Percentiles rank a stretch among this genome's conserved stretches.
Conservation (phyloP, 129 eudicot genomes). For the Dittrichia graveolens region DNA sequence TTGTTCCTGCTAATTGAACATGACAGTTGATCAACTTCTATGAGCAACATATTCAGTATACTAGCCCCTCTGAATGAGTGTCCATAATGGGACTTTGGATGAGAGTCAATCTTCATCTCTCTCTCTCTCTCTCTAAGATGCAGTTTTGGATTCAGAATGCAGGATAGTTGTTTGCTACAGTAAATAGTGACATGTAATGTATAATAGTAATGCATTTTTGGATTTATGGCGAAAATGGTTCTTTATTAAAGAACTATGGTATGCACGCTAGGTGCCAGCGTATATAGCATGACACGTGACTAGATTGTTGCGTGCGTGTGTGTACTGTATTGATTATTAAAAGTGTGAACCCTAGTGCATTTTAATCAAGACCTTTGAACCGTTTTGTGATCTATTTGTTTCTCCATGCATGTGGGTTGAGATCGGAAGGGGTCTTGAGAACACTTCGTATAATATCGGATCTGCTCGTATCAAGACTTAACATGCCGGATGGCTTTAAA, state of each 20-base stretch:
- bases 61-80: constrained; percentile 38
- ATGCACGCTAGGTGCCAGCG: constrained; percentile 2
- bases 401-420: background rate
- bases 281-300: background rate
- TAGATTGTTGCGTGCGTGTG: constrained; percentile 5
- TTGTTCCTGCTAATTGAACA: background rate
- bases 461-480: background rate
- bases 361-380: constrained; percentile 4
- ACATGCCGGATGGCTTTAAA: no score
- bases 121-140: constrained; percentile 13
- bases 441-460: background rate
- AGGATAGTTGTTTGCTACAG: constrained; percentile 18
- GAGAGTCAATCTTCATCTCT: background rate
- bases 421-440: background rate
- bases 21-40: constrained; percentile 76
- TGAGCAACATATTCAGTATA: constrained; percentile 68
- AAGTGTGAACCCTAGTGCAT: constrained; percentile 17
- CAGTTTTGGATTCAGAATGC: constrained; percentile 9
- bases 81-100: constrained; percentile 1
- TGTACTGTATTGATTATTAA: constrained; percentile 7
- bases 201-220: constrained; percentile 25
- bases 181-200: constrained; percentile 38
- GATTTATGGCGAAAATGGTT: background rate
- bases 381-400: constrained; percentile 18
- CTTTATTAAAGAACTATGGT: constrained; percentile 1